These are phyloP conservation scores for Phytopythium chamaehyphon DNA, from an alignment of 352 stramenopile genomes.

Conservation along the genomic window DNA sequence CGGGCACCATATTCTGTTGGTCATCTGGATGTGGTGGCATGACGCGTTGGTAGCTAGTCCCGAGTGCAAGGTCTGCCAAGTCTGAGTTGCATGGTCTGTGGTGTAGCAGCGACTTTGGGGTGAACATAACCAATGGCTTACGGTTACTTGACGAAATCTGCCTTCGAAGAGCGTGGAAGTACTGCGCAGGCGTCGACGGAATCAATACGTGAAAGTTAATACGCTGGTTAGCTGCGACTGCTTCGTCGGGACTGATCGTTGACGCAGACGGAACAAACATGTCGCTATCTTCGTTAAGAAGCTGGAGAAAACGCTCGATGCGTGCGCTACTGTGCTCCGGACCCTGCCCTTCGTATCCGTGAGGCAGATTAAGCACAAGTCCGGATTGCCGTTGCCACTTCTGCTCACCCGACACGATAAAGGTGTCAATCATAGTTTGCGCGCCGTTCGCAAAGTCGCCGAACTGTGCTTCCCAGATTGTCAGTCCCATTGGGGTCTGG, in stretches of 20 bases:
- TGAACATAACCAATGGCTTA: constrained; percentile 81
- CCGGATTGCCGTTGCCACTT: constrained; percentile 91
- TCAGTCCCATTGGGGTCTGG: constrained; percentile 65
- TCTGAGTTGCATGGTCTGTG: constrained; percentile 80
- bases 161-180: constrained; percentile 94
- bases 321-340: constrained; percentile 82
- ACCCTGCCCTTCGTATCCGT: constrained; percentile 85
- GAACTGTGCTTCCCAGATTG: constrained; percentile 92
- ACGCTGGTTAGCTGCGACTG: constrained; percentile 36
- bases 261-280: constrained; percentile 39
- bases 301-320: constrained; percentile 82
- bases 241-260: constrained; percentile 7
- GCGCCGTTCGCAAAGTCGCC: constrained; percentile 87
- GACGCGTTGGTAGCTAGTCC: constrained; percentile 61
- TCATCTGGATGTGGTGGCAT: constrained; percentile 73
- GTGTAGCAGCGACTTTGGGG: constrained; percentile 80
- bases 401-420: constrained; percentile 77
- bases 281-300: constrained; percentile 74
- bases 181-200: constrained; percentile 91
- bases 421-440: constrained; percentile 88
- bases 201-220: constrained; percentile 78
- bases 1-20: constrained; percentile 51
- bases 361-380: constrained; percentile 71
- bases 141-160: constrained; percentile 67
- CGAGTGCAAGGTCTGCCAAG: constrained; percentile 52